Conservation (phyloP, 2,329 filamentous ascomycete genomes). For the Sphaerulina vaccinii region DNA sequence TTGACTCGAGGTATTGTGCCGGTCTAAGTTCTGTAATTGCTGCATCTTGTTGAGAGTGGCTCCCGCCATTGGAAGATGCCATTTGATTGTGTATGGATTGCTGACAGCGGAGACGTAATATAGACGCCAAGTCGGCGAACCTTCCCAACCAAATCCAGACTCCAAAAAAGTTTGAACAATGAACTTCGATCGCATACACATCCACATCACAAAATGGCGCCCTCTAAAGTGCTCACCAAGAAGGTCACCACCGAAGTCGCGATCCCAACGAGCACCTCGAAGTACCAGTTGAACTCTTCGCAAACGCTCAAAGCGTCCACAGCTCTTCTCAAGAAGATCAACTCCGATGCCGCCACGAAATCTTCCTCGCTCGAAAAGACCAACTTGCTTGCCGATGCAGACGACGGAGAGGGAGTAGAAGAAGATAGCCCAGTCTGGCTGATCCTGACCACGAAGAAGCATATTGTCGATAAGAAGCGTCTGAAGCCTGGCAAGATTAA, state of each 20-base stretch:
- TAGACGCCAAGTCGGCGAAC: background rate
- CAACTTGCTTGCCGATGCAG: slow-evolving; percentile 54
- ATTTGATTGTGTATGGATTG: background rate
- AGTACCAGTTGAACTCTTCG: slow-evolving; percentile 45
- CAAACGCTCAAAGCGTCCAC: slow-evolving; percentile 60
- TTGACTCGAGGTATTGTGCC: slow-evolving; percentile 26
- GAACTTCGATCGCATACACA: no score
- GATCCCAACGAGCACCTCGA: slow-evolving; percentile 28
- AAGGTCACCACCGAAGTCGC: slow-evolving; percentile 27
- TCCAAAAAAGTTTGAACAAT: background rate
- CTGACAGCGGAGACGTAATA: background rate
- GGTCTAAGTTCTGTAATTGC: slow-evolving; percentile 20
- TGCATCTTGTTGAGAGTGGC: background rate
- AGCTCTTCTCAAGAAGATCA: slow-evolving; percentile 56
- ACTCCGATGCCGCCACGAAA: slow-evolving; percentile 44
- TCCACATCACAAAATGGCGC: slow-evolving; percentile 28
- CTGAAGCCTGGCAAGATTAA: slow-evolving; percentile 80
- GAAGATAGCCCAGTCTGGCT: slow-evolving; percentile 60
- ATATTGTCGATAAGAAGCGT: slow-evolving; percentile 69
- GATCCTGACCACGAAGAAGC: slow-evolving; percentile 63
- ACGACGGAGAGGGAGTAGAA: slow-evolving; percentile 45
- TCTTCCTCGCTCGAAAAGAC: slow-evolving; percentile 52
- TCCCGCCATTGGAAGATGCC: background rate
- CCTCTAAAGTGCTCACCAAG: slow-evolving; percentile 38
- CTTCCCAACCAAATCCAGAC: background rate